phyloP scores from a whole-genome alignment of 352 stramenopile species.

The Globisporangium nunn region DNA sequence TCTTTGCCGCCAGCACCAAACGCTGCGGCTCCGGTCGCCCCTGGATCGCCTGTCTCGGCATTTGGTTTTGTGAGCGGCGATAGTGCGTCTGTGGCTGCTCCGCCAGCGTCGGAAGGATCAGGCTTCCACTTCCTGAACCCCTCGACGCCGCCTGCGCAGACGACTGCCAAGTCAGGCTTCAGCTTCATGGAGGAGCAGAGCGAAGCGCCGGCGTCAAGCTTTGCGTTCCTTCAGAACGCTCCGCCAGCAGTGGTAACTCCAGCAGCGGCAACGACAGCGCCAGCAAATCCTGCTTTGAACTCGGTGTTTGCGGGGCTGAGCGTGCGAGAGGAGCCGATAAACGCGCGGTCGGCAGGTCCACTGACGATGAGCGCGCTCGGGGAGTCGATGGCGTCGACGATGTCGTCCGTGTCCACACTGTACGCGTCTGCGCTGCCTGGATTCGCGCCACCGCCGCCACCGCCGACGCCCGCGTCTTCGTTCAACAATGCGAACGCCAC shows the following conservation, averaged over 20 bases:
- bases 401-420: constrained; percentile 11
- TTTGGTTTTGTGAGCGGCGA: constrained; percentile 45
- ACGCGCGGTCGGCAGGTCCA: constrained; percentile 28
- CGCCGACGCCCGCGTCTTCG: constrained; percentile 13
- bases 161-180: constrained; percentile 22
- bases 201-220: constrained; percentile 20
- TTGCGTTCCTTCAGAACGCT: constrained; percentile 20
- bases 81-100: constrained; percentile 11
- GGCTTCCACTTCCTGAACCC: constrained; percentile 39
- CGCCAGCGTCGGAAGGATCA: constrained; percentile 13
- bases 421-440: constrained; percentile 3
- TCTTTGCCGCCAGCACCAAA: not conserved
- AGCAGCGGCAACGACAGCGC: constrained; percentile 1
- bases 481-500: not conserved
- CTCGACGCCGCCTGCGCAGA: constrained; percentile 14
- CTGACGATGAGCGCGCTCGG: constrained; percentile 42
- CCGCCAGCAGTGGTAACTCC: not conserved
- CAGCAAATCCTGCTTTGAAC: constrained; percentile 12
- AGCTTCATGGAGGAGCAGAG: constrained; percentile 28
- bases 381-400: constrained; percentile 17
- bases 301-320: constrained; percentile 56
- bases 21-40: not conserved
- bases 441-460: constrained; percentile 1
- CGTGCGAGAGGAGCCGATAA: constrained; percentile 26
- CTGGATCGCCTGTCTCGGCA: constrained; percentile 29